Percentiles rank a stretch among this genome's conserved stretches.
These are phyloP conservation scores for Thymus quinquecostatus DNA, from an alignment of 257 asterid species.

Conservation along the genomic window DNA sequence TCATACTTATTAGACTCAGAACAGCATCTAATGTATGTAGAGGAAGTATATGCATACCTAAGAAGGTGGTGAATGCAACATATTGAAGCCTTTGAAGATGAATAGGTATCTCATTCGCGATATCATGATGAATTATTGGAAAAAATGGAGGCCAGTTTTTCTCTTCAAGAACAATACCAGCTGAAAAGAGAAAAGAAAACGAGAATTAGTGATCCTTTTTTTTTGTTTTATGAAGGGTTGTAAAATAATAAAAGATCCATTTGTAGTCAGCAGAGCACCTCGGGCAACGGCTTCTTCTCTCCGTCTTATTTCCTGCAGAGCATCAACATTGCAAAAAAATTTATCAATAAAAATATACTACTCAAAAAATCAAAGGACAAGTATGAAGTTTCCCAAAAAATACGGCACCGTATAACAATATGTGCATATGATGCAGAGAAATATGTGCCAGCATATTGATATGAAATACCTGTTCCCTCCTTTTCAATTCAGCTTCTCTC, in stretches of 20 bases:
- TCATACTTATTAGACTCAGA: constrained; percentile 1
- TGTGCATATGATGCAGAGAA: not conserved
- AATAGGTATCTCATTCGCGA: constrained; percentile 94
- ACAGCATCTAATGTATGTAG: not conserved
- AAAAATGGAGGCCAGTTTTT: constrained; percentile 99
- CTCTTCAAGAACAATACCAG: constrained; percentile 73
- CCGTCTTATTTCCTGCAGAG: constrained; percentile 68
- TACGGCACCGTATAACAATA: not conserved
- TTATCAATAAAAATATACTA: not conserved
- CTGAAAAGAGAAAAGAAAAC: constrained; percentile 50
- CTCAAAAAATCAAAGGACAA: not conserved
- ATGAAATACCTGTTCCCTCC: constrained; percentile 82
- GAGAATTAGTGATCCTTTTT: not conserved
- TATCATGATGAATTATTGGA: constrained; percentile 95
- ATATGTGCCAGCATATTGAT: constrained; percentile 12
- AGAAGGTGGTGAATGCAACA: constrained; percentile 88
- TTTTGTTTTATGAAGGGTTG: not conserved
- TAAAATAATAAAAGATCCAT: constrained; percentile 13
- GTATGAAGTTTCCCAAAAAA: constrained; percentile 4
- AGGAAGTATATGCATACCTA: constrained; percentile 62
- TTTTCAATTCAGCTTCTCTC: constrained; percentile 84
- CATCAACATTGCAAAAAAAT: constrained; percentile 29
- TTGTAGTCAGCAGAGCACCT: constrained; percentile 51
- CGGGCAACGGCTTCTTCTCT: constrained; percentile 86
- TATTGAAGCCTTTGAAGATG: constrained; percentile 95